Evolutionary conservation across 202 grass and related monocot species (phyloP).

Genomic region (Elaeis oleifera): DNA sequence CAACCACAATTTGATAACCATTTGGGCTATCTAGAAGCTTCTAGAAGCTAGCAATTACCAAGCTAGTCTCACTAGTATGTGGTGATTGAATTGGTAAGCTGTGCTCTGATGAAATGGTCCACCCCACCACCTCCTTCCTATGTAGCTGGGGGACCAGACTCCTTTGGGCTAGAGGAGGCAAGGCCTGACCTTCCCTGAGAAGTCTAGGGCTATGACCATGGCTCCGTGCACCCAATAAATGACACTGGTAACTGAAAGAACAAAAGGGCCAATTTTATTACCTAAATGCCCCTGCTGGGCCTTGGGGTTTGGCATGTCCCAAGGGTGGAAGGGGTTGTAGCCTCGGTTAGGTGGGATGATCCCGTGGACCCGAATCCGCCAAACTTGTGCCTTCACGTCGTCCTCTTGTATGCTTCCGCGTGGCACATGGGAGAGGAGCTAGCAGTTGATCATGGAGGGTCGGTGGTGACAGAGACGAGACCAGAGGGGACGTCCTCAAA

Average conservation of each 20-base stretch:
- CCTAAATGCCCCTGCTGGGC: too few species aligned
- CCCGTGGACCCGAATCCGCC: not conserved
- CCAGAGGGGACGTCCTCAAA: not conserved
- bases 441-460: not conserved
- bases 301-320: too few species aligned
- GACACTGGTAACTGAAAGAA: not conserved
- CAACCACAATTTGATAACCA: too few species aligned
- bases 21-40: too few species aligned
- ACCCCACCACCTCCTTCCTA: conserved; percentile 5
- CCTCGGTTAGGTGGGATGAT: too few species aligned
- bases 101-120: conserved; percentile 3
- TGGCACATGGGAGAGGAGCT: not conserved
- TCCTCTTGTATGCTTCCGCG: conserved; percentile 1
- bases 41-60: too few species aligned
- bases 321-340: too few species aligned
- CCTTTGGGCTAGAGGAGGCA: conserved; percentile 1
- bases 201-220: conserved; percentile 7
- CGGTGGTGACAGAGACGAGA: not conserved
- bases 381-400: conserved; percentile 3
- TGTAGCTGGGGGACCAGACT: conserved; percentile 26
- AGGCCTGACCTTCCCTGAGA: conserved; percentile 23
- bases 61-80: not conserved
- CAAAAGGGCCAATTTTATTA: too few species aligned
- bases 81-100: not conserved
- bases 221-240: conserved; percentile 6